These are phyloP conservation scores for Sordariomycetes sp. DNA, from an alignment of 2,329 filamentous ascomycete genomes.

Conservation along the genomic window DNA sequence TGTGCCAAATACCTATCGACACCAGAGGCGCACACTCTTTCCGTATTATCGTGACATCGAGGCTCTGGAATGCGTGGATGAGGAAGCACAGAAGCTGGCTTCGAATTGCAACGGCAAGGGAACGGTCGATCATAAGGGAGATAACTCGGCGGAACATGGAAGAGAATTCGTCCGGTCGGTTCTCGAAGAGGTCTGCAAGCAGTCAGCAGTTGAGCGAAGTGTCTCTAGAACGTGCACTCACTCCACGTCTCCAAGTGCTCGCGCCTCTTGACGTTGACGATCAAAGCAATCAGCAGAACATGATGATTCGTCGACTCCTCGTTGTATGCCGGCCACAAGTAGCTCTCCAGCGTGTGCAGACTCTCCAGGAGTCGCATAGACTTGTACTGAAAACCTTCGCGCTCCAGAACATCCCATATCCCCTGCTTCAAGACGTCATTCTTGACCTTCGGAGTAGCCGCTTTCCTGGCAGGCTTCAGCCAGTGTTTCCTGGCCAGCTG, in stretches of 20 bases:
- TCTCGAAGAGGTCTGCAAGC: slow-evolving; percentile 59
- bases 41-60: slow-evolving; percentile 80
- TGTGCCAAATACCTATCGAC: slow-evolving; percentile 93
- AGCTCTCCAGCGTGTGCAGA: slow-evolving; percentile 83
- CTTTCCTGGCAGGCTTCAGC: slow-evolving; percentile 57
- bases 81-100: slow-evolving; percentile 84
- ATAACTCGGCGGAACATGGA: slow-evolving; percentile 81
- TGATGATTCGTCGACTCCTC: slow-evolving; percentile 89
- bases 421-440: slow-evolving; percentile 79
- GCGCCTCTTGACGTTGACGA: slow-evolving; percentile 80
- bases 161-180: slow-evolving; percentile 75
- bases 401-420: slow-evolving; percentile 83
- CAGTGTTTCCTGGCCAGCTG: slow-evolving; percentile 78
- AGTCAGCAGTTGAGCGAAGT: background rate
- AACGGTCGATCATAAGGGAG: slow-evolving; percentile 71
- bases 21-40: slow-evolving; percentile 96
- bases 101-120: slow-evolving; percentile 56
- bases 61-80: slow-evolving; percentile 84
- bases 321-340: slow-evolving; percentile 88
- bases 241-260: slow-evolving; percentile 85
- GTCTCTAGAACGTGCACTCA: slow-evolving; percentile 25
- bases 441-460: slow-evolving; percentile 62
- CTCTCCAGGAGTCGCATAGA: slow-evolving; percentile 80
- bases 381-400: slow-evolving; percentile 67
- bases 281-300: slow-evolving; percentile 74